Evolutionary conservation across 805 yeast species (phyloP).

Genomic region (Candida michaelii): DNA sequence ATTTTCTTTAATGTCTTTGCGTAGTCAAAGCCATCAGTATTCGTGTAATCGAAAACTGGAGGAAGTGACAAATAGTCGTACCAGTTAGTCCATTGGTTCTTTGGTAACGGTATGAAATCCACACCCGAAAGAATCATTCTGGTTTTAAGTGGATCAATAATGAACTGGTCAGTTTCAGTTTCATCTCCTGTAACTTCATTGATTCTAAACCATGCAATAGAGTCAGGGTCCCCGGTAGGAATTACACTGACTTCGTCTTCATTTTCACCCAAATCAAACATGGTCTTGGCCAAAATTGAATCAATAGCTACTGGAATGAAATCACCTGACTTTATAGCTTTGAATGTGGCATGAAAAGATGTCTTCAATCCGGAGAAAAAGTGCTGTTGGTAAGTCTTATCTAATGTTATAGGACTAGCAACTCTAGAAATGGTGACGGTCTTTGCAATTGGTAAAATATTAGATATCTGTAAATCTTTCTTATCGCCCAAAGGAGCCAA

Average conservation of each 20-base stretch:
- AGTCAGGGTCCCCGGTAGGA: constrained; percentile 65
- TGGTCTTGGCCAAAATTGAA: constrained; percentile 57
- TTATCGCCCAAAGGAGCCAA: constrained; percentile 19
- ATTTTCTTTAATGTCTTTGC: constrained; percentile 50
- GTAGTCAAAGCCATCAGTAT: constrained; percentile 45
- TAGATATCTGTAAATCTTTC: constrained; percentile 21
- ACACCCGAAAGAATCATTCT: constrained; percentile 69
- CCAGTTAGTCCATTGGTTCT: constrained; percentile 42
- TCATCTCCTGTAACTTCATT: constrained; percentile 45
- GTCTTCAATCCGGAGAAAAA: constrained; percentile 61
- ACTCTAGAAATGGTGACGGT: constrained; percentile 66
- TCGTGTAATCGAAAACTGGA: constrained; percentile 35
- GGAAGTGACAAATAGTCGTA: constrained; percentile 46
- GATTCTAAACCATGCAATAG: constrained; percentile 83
- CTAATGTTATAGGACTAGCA: constrained; percentile 68
- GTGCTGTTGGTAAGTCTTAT: constrained; percentile 57
- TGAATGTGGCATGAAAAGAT: constrained; percentile 55
- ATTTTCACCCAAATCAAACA: constrained; percentile 35
- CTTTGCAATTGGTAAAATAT: constrained; percentile 50
- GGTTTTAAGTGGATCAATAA: constrained; percentile 68
- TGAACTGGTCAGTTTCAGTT: constrained; percentile 38
- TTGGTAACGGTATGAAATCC: constrained; percentile 39
- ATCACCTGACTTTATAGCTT: constrained; percentile 67
- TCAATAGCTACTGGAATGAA: constrained; percentile 78
- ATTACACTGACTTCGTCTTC: constrained; percentile 33